These are phyloP conservation scores for Suzukiozyma palmioleophila DNA, from an alignment of 1,139 yeast genomes.

Conservation along the genomic window DNA sequence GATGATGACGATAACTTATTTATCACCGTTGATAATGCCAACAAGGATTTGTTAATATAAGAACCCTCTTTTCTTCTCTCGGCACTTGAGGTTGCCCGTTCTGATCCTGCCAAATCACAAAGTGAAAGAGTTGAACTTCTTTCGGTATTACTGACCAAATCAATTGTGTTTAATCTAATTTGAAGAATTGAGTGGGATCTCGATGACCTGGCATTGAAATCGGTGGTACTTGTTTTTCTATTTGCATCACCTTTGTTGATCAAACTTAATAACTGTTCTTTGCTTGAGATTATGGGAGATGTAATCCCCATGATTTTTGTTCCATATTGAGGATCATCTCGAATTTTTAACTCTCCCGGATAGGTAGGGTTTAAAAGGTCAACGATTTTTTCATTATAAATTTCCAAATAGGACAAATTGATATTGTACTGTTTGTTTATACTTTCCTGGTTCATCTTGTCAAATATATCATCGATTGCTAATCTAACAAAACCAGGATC, in stretches of 20 bases:
- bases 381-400: slow-evolving; percentile 80
- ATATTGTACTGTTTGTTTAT: slow-evolving; percentile 36
- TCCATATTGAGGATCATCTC: slow-evolving; percentile 74
- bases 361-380: slow-evolving; percentile 46
- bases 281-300: slow-evolving; percentile 52
- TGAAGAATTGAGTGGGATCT: slow-evolving; percentile 92
- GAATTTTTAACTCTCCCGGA: slow-evolving; percentile 53
- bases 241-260: slow-evolving; percentile 69
- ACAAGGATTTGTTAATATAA: slow-evolving; percentile 80
- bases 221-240: slow-evolving; percentile 84
- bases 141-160: slow-evolving; percentile 36
- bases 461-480: slow-evolving; percentile 66
- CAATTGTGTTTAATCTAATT: slow-evolving; percentile 49
- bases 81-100: slow-evolving; percentile 75
- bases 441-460: slow-evolving; percentile 32
- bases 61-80: slow-evolving; percentile 92
- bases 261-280: slow-evolving; percentile 56
- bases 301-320: slow-evolving; percentile 74
- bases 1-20: slow-evolving; percentile 57
- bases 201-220: slow-evolving; percentile 79
- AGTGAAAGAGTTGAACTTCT: slow-evolving; percentile 66
- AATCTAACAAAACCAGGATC: slow-evolving; percentile 80
- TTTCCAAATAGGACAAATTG: slow-evolving; percentile 74
- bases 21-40: slow-evolving; percentile 87
- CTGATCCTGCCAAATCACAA: slow-evolving; percentile 96